Base-by-base conservation (phyloP, 176 grass and related monocot genomes). In the Ensete ventricosum region DNA sequence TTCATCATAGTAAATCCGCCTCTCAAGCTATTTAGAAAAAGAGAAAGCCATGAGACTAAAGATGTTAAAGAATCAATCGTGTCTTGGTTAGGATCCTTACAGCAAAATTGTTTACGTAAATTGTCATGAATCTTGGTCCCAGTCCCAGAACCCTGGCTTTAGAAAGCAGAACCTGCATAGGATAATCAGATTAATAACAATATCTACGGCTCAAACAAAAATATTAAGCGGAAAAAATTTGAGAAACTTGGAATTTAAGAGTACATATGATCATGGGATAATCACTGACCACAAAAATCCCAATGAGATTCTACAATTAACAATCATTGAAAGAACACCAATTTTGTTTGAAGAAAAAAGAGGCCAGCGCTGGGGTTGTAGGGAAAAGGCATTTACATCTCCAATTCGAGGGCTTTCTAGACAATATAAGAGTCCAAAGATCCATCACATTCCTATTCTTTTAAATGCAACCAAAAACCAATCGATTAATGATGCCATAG, bases 1-100 rank as follows among this genome's bases (percentile, higher is more conserved):
- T 76, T 98, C 95, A 74, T 98, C 90, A 82, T 98, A 93, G 76
- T 91, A 89, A 88, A 98, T 87, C 76, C 95, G 83, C 48, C 86
- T 87, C 82, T 98, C 95, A 52, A 89, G 86, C 95, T 98, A 79
- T 73, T 77, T 10, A 67, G 9, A 24, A 52, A 83, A 52, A 78
- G 83, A 26, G 81, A 87, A 62, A 50, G 74, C 16, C 57, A 53
- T 76, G 54, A 85, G 64, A 71, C 6, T 59, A 55, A 6, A 0
- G 23, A 21, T 53, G 4, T 85, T 8, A 71, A 71, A 14, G 82
- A 43, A 73, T 71, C 53, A 23, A 54, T 23, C 0, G 21, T 10
- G 53, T 66, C 25, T 5, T 10, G n/a, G 55, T 64, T 24, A 11
- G 62, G 69, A 78, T 72, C 82, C 78, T 73, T 93, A 98, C 95